Evolutionary conservation across 2,329 filamentous ascomycete genomes (phyloP).

Genomic region (Paecilomyces formosus): DNA sequence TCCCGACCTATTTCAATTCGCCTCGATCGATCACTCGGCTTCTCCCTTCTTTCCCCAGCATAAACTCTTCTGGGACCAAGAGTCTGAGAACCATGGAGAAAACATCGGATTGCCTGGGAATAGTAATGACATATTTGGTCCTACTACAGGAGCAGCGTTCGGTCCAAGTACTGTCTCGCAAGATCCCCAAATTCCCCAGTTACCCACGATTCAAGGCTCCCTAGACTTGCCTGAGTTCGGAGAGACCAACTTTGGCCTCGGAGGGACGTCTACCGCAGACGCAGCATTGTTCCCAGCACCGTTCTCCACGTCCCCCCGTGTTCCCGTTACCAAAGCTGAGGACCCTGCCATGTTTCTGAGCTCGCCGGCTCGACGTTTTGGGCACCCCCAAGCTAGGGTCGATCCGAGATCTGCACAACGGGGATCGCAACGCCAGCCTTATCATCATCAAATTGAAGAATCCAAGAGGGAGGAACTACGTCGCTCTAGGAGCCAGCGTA

Average conservation of each 20-base stretch:
- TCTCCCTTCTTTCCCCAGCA: slow-evolving; percentile 52
- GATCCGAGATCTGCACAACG: slow-evolving; percentile 18
- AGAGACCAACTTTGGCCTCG: slow-evolving; percentile 18
- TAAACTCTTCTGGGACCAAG: slow-evolving; percentile 43
- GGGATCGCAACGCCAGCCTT: slow-evolving; percentile 32
- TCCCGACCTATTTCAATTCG: slow-evolving; percentile 49
- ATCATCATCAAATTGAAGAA: slow-evolving; percentile 43
- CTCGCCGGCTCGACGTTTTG: slow-evolving; percentile 42
- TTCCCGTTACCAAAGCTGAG: slow-evolving; percentile 30
- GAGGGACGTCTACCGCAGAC: slow-evolving; percentile 23
- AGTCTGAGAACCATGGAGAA: slow-evolving; percentile 18
- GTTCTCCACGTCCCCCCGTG: slow-evolving; percentile 39
- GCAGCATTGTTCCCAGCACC: slow-evolving; percentile 34
- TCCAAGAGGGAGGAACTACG: slow-evolving; percentile 36
- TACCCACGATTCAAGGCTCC: slow-evolving; percentile 27
- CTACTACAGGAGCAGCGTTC: slow-evolving; percentile 10
- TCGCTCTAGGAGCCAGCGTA: slow-evolving; percentile 23
- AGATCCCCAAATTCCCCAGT: slow-evolving; percentile 22
- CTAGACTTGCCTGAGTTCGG: slow-evolving; percentile 27
- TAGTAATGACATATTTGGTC: slow-evolving; percentile 15
- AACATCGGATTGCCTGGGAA: slow-evolving; percentile 11
- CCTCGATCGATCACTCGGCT: slow-evolving; percentile 44
- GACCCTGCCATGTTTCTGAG: slow-evolving; percentile 42
- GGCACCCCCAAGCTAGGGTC: slow-evolving; percentile 27
- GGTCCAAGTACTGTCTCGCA: slow-evolving; percentile 11